Conservation (phyloP, 2,329 filamentous ascomycete genomes). For the Moelleriella libera region DNA sequence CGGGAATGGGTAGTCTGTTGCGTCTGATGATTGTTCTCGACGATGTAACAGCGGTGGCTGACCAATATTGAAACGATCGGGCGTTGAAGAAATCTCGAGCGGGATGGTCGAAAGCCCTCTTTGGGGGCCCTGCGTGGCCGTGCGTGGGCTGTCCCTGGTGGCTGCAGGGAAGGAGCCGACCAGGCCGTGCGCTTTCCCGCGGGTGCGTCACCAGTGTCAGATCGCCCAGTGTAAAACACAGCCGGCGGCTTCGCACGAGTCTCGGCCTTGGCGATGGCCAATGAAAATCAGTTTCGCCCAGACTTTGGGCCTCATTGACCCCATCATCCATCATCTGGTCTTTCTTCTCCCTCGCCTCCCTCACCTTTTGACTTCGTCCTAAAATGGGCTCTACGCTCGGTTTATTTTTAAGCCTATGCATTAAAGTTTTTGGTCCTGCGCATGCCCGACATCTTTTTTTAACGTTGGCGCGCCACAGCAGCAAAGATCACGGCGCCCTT, state of each 20-base stretch:
- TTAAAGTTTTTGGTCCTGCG: too few species aligned
- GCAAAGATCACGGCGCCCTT: too few species aligned
- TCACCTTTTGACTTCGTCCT: too few species aligned
- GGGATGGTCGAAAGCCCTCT: too few species aligned
- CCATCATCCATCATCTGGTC: background rate
- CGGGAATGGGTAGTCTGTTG: background rate
- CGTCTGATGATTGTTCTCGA: background rate
- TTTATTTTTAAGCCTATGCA: background rate
- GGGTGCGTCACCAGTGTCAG: conserved; percentile 7
- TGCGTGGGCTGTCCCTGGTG: conserved; percentile 1
- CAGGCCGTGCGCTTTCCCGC: background rate
- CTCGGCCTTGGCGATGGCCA: background rate
- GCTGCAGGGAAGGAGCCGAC: background rate
- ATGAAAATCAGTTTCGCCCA: background rate
- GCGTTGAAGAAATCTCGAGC: background rate
- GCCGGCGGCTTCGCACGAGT: background rate
- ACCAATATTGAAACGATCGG: background rate
- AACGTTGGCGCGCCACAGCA: background rate
- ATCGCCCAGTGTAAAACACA: conserved; percentile 8
- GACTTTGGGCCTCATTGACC: background rate
- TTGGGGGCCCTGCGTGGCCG: too few species aligned
- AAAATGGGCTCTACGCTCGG: background rate
- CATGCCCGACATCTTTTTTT: too few species aligned
- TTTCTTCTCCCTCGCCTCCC: background rate
- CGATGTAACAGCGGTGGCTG: background rate